Evolutionary conservation across 352 stramenopile genomes (phyloP), one percentile per base, ranked within the genome.

Genomic region (Globisporangium nagaii): DNA sequence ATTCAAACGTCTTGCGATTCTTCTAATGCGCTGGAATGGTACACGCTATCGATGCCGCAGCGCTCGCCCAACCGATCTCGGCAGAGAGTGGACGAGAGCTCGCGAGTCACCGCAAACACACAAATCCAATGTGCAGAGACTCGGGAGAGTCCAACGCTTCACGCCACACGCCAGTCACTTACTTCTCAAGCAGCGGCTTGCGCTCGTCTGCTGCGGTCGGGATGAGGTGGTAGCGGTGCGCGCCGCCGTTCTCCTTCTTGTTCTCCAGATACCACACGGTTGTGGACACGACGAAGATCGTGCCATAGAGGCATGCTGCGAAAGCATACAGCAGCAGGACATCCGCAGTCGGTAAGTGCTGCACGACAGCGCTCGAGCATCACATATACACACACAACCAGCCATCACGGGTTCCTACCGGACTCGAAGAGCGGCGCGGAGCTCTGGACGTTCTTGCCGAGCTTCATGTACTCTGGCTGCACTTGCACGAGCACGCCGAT

Each of bases 391-490:
- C 27, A 52, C 12, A 11, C 15, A 25, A n/a, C n/a, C n/a, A n/a
- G n/a, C 6, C 7, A 6, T n/a, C 17, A 46, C 4, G 11, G 27
- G 7, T 9, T 37, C 58, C 19, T 53, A 79, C 68, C 66, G 12
- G 77, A 79, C 53, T 89, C 79, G 44, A 88, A 86, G 20, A 94
- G 75, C 41, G 84, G 72, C n/a, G 65, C 56, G 9, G 84, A 68
- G 17, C 71, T 71, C 42, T 71, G 67, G 27, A 89, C 75, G 43
- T 75, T 81, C 61, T 88, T 89, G 68, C 75, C 68, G 13, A 89
- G 74, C 66, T 92, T 91, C 66, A 94, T 80, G 68, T 90, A 94
- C 61, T 94, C 62, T 10, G 84, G 84, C 56, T 94, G 84, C 36
- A 79, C 62, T 58, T 89, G 71, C 40, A 94, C 71, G 3, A 94